Evolutionary conservation across 2,329 filamentous ascomycete species (phyloP), one percentile per base, ranked within the genome.

Genomic region (Pseudocercospora fijiensis): DNA sequence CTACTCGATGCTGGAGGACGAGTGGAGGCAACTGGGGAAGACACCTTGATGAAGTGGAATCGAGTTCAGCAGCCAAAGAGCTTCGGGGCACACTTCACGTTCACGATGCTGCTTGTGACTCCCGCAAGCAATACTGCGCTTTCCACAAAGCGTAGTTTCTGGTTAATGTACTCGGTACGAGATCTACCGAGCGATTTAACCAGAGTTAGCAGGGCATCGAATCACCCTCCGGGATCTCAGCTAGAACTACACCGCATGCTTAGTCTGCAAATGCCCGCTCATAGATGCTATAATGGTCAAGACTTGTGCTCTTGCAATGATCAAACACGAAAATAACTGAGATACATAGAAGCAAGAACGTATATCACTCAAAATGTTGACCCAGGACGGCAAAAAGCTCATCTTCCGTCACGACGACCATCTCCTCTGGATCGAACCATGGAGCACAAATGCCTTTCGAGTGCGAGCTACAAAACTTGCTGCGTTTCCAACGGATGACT

Each of bases 401-500:
- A 82, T 88, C 63, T 89, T 84, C 72, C 84, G 83, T 64, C 82
- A 79, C 61, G 81, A 84, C 70, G 79, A 79, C n/a, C 80, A 83
- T 66, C 71, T 76, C 24, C 73, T 83, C 61, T 79, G 79, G 75
- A 75, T 84, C 58, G 79, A 84, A 57, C 72, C 81, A 37, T 84
- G 82, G 82, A 82, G 81, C 16, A 65, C 72, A 10, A 78, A 83
- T 64, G 80, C 82, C 0, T 68, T 84, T 5, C 79, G 82, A 33
- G 71, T 84, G 5, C 79, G 82, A 22, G 78, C 80, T 1, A 83
- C 81, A 16, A 80, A 81, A 64, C 71, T 70, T 62, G 55, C 62
- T 58, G 45, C 52, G 62, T 76, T 81, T 71, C 76, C 78, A 2
- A 16, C 63, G 20, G 76, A 80, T 61, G 69, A 79, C 60, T 81